Base-by-base conservation (phyloP, 768 basidiomycete genomes). In the Phallus indusiatus region DNA sequence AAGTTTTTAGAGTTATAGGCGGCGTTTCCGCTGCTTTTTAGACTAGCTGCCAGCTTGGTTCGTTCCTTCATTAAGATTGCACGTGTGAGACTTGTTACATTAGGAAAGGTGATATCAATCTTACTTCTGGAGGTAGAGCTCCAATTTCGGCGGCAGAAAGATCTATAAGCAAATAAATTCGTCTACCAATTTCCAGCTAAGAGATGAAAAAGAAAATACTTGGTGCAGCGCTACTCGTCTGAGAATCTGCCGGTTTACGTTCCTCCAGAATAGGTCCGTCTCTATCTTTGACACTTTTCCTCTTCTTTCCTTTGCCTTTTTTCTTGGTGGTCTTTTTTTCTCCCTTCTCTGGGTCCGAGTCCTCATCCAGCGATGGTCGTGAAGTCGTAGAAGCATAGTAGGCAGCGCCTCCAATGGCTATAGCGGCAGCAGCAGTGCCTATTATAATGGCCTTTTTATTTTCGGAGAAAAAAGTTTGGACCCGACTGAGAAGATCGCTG, bases 211-310 rank as follows among this genome's bases (percentile, higher is more conserved):
- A 53, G 35, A 1, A 52, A 62, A 67, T 61, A 66, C 69, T 49
- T 4, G 50, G n/a, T 14, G 56, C 42, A 18, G 49, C 34, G 24
- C 36, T 18, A 14, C 9, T 24, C 18, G 56, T 47, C 28, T 33
- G 60, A 1, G 35, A 17, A 37, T 66, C 71, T 52, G 58, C 60
- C 3, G 85, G 76, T 55, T 76, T 78, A 55, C 78, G 69, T 70
- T 94, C 90, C 76, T 94, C 90, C 52, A 95, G 71, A 47, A 95
- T 75, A 42, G 92, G 92, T 0, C 86, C 85, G 61, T 89, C 83
- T 6, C 71, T 61, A 62, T 82, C 81, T 67, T 81, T 84, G 12
- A 68, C 72, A 0, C 77, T 64, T 72, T 80, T 81, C 71, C 77
- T 81, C 73, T 82, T 83, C 69, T 75, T 75, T 50, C n/a, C n/a